Evolutionary conservation across 208 protist genomes (phyloP).

Genomic region (Herpetomonas tarakana): DNA sequence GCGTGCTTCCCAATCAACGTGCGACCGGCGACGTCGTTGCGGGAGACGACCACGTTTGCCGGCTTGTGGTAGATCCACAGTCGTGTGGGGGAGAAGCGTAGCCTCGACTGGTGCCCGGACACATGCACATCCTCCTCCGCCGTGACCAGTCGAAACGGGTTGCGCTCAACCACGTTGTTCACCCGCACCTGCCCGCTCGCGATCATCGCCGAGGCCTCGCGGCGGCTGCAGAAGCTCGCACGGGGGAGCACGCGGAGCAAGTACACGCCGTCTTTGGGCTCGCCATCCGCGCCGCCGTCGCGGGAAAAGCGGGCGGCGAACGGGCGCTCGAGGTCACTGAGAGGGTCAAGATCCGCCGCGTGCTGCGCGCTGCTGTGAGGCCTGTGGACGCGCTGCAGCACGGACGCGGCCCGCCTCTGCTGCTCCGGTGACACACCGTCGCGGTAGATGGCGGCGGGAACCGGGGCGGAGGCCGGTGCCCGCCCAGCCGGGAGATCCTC

Average conservation of each 20-base stretch:
- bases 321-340: slow-evolving; percentile 4
- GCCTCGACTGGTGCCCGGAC: slow-evolving; percentile 55
- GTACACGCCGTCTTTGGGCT: slow-evolving; percentile 33
- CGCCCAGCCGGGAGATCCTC: no score
- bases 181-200: slow-evolving; percentile 81
- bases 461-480: neutral
- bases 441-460: neutral
- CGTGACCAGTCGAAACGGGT: slow-evolving; percentile 74
- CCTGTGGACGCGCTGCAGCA: neutral
- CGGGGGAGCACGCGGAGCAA: slow-evolving; percentile 74
- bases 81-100: slow-evolving; percentile 76
- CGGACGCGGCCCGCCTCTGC: neutral
- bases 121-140: slow-evolving; percentile 79
- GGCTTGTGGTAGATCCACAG: slow-evolving; percentile 92
- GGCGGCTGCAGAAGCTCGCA: slow-evolving; percentile 77
- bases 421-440: neutral
- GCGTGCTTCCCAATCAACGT: slow-evolving; percentile 79
- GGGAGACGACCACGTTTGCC: slow-evolving; percentile 80
- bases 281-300: neutral
- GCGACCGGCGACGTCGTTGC: slow-evolving; percentile 70
- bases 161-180: slow-evolving; percentile 81
- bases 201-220: slow-evolving; percentile 68
- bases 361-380: neutral
- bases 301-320: neutral
- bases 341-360: slow-evolving; percentile 1